These are phyloP conservation scores for Thielaviopsis euricoi DNA, from an alignment of 2,329 filamentous ascomycete genomes.

Conservation along the genomic window DNA sequence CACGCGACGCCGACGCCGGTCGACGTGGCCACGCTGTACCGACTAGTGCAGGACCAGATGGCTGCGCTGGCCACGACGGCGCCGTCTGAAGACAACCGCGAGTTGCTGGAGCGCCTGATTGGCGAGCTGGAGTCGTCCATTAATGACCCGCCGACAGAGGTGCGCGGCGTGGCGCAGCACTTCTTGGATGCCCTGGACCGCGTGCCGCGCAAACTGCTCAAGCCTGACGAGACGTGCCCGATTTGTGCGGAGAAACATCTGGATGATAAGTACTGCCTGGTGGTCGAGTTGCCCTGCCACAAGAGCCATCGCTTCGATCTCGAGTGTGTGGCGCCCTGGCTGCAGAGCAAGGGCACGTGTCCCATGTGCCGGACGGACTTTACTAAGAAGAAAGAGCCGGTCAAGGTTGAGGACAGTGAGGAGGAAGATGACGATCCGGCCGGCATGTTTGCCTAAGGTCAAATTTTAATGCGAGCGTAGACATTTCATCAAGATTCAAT, in stretches of 20 bases:
- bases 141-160: slow-evolving; percentile 31
- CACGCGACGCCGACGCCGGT: slow-evolving; percentile 43
- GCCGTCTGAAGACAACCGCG: slow-evolving; percentile 30
- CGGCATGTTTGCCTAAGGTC: slow-evolving; percentile 26
- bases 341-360: slow-evolving; percentile 46
- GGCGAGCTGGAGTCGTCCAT: slow-evolving; percentile 32
- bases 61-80: slow-evolving; percentile 31
- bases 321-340: slow-evolving; percentile 52
- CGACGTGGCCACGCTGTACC: slow-evolving; percentile 39
- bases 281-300: slow-evolving; percentile 48
- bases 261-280: slow-evolving; percentile 44
- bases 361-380: slow-evolving; percentile 46
- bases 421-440: slow-evolving; percentile 36
- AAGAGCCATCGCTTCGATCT: slow-evolving; percentile 43
- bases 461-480: no score
- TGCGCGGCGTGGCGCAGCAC: slow-evolving; percentile 39
- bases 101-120: slow-evolving; percentile 35
- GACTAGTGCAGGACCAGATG: slow-evolving; percentile 42
- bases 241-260: slow-evolving; percentile 47
- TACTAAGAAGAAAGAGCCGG: slow-evolving; percentile 34
- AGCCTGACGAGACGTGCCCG: slow-evolving; percentile 36
- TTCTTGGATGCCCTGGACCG: slow-evolving; percentile 44
- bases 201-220: slow-evolving; percentile 34
- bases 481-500: no score
- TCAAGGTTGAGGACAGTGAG: slow-evolving; percentile 28